Evolutionary conservation across 2,329 filamentous ascomycete species (phyloP), one percentile per base, ranked within the genome.

Genomic region (Penicillium sp.): DNA sequence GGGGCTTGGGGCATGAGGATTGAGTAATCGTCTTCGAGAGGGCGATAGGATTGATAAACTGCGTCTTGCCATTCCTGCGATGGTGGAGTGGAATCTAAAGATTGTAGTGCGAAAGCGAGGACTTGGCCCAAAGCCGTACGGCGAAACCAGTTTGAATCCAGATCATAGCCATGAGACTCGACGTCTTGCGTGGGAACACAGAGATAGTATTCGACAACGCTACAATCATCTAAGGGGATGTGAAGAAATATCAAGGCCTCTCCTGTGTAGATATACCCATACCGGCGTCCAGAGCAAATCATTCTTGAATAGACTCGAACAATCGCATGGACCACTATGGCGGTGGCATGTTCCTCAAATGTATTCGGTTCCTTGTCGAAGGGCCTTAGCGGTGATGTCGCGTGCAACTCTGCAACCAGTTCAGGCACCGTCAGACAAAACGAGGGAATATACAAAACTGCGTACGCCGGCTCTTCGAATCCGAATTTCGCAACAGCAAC

Each of bases 231-330:
- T 7, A 62, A 48, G 9, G 60, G 61, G 41, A 73, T 71, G 43
- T 65, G 48, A 6, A 73, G 63, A 47, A 71, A 74, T 37, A 73
- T 62, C 61, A 69, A 70, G 17, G 67, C 67, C 61, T 72, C 68
- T 37, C 68, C 70, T 17, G 66, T 73, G 38, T 62, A 65, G 33
- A 74, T 65, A 48, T 67, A 73, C 6, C 70, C 67, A 50, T 69
- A 55, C 52, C 43, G 65, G 35, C 69, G 41, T 42, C 69, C 64
- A 33, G 47, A 56, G 46, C 58, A 54, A 10, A 65, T 46, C 68
- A 73, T 74, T 41, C 72, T 70, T 31, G 62, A 69, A 54, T 71
- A 73, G 40, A 72, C 59, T 38, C 72, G 61, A 50, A 65, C 70
- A 46, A 67, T 58, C 5, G 68, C 65, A 25, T 64, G 66, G n/a